A percentile compares a stretch with the other conserved stretches of the same genome.
Conservation (phyloP, 2,329 filamentous ascomycete genomes). For the Fusarium miscanthi region DNA sequence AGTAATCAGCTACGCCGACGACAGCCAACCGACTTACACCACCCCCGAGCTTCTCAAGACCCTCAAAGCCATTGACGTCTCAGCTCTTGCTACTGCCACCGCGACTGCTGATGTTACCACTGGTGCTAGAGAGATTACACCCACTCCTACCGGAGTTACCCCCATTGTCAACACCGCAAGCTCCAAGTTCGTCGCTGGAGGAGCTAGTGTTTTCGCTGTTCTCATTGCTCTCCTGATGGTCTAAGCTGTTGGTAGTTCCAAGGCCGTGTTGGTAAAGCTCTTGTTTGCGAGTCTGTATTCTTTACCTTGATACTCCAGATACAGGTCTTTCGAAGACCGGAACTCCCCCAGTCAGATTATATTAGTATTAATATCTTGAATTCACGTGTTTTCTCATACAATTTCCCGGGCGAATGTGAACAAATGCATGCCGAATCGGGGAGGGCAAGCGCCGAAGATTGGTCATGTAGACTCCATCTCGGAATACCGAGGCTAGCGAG, state of each 20-base stretch:
- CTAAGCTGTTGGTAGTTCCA: not conserved
- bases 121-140: not conserved
- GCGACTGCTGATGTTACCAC: not conserved
- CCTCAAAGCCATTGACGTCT: constrained; percentile 36
- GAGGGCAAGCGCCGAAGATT: not conserved
- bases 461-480: not conserved
- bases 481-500: constrained; percentile 9
- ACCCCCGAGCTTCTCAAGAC: constrained; percentile 46
- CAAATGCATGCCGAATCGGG: not conserved
- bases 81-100: constrained; percentile 11
- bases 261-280: not conserved
- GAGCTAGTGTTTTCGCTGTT: constrained; percentile 13
- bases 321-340: not conserved
- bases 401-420: not conserved
- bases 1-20: constrained; percentile 35
- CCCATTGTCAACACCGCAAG: constrained; percentile 21
- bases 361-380: constrained; percentile 3
- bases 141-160: constrained; percentile 5
- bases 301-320: not conserved
- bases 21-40: constrained; percentile 39
- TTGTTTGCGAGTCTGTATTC: not conserved
- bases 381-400: not conserved
- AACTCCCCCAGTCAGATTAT: not conserved
- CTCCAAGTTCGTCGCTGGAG: constrained; percentile 17
- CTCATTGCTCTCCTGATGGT: constrained; percentile 19